Evolutionary conservation across 495 filamentous ascomycete genomes (phyloP).

Genomic region (Gamarada debralockiae): DNA sequence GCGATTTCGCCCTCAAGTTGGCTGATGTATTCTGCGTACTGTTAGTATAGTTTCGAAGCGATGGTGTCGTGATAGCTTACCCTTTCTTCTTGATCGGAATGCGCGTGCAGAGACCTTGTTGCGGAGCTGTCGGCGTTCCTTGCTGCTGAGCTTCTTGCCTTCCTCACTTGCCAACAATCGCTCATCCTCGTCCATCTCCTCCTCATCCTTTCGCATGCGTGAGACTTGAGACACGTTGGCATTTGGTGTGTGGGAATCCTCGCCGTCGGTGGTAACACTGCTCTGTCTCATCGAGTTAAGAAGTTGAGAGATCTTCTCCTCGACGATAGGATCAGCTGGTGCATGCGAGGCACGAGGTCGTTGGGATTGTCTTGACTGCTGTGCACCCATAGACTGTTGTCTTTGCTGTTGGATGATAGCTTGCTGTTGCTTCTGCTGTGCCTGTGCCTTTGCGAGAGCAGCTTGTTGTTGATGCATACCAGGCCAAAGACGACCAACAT

Average conservation of each 20-base stretch:
- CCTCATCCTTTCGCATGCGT: conserved; percentile 74
- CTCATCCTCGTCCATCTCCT: conserved; percentile 99
- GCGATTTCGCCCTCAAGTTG: conserved; percentile 88
- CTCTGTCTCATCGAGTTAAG: conserved; percentile 78
- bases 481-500: conserved; percentile 71
- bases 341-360: conserved; percentile 42
- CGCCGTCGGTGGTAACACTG: conserved; percentile 45
- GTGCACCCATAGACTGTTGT: conserved; percentile 35
- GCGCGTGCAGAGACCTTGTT: conserved; percentile 98
- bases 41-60: conserved; percentile 40
- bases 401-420: conserved; percentile 59
- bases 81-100: conserved; percentile 93
- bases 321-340: conserved; percentile 62
- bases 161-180: conserved; percentile 88
- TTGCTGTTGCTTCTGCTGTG: conserved; percentile 60
- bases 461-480: conserved; percentile 92
- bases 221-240: conserved; percentile 50
- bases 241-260: conserved; percentile 43
- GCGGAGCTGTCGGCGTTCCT: conserved; percentile 87
- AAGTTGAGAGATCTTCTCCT: conserved; percentile 82
- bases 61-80: conserved; percentile 46
- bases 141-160: conserved; percentile 94
- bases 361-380: conserved; percentile 36
- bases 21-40: conserved; percentile 76
- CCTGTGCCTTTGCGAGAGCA: conserved; percentile 70